Evolutionary conservation across 192 early-diverging fungal species (phyloP).

Genomic region (Coemansia sp.): DNA sequence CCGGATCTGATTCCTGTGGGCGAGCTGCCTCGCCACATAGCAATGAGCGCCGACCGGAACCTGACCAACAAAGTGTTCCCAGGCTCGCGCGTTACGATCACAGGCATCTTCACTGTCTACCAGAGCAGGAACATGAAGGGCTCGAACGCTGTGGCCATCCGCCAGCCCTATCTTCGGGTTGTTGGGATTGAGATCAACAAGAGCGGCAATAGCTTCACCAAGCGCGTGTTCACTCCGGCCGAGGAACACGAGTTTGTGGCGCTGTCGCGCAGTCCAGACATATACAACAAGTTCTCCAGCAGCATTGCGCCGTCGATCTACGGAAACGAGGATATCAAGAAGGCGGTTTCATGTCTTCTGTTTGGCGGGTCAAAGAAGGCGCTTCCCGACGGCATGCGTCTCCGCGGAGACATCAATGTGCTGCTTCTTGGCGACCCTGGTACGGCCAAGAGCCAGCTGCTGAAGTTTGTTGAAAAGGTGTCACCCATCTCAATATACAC

Average conservation of each 20-base stretch:
- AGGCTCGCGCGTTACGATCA: conserved; percentile 88
- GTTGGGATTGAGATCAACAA: conserved; percentile 88
- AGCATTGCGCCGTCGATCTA: conserved; percentile 98
- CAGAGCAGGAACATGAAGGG: conserved; percentile 70
- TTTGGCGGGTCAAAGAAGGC: conserved; percentile 97
- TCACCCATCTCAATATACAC: conserved; percentile 99
- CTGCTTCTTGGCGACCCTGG: conserved; percentile 97
- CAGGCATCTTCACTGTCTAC: conserved; percentile 95
- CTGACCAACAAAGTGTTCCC: conserved; percentile 91
- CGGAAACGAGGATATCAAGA: conserved; percentile 97
- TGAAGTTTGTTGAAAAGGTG: conserved; percentile 98
- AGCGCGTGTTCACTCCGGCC: conserved; percentile 76
- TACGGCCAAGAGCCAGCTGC: conserved; percentile 96
- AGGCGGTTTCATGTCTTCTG: conserved; percentile 89
- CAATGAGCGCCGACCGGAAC: conserved; percentile 84
- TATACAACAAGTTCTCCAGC: conserved; percentile 89
- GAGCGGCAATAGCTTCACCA: conserved; percentile 62
- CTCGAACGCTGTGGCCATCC: conserved; percentile 82
- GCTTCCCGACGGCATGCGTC: conserved; percentile 93
- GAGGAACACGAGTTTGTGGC: conserved; percentile 93
- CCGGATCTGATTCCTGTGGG: conserved; percentile 97
- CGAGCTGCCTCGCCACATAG: conserved; percentile 94
- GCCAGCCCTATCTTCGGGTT: conserved; percentile 92
- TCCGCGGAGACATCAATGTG: conserved; percentile 98
- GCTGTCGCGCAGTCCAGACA: conserved; percentile 81